Base-by-base conservation (phyloP, 345 rosid species). In the Lepidium aucheri region DNA sequence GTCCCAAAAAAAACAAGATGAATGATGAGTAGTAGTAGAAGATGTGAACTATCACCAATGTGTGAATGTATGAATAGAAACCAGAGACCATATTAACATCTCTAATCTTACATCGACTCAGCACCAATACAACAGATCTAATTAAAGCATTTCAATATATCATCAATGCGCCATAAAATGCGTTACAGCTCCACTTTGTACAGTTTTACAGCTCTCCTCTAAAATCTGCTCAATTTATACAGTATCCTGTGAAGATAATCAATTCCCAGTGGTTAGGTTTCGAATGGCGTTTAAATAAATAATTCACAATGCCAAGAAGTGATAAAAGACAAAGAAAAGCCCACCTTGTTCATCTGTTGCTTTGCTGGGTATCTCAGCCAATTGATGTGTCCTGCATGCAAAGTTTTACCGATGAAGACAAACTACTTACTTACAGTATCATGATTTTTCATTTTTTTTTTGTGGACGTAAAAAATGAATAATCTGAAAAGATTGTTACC, bases 371-470 rank as follows among this genome's bases (percentile, higher is more conserved):
- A 78, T 56, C 44, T 76, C 88, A 32, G 78, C 72, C 72, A 81
- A 67, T 16, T 79, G 85, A 30, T 79, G 84, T 8, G 80, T 67
- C 84, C 88, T 84, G 88, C 57, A 74, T 36, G 46, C 38, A 67
- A 38, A 63, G 30, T 11, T 55, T 62, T 17, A 32, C 34, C 13
- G 7, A 75, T n/a, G n/a, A n/a, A 43, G 22, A 17, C 43, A 26
- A 44, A 58, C 42, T 72, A 44, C 71, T 26, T 24, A 36, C 14
- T 32, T 53, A 43, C 28, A 60, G 17, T n/a, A 36, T 70, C 17
- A 13, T n/a, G n/a, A n/a, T n/a, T n/a, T n/a, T n/a, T n/a, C n/a
- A n/a, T n/a, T n/a, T n/a, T n/a, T n/a, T n/a, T n/a, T n/a, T n/a
- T 17, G 16, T 59, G 50, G 42, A 59, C 53, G 14, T 33, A 50